Base-by-base conservation (phyloP, 1,284 basidiomycete genomes). In the Leccinum angustisporum region DNA sequence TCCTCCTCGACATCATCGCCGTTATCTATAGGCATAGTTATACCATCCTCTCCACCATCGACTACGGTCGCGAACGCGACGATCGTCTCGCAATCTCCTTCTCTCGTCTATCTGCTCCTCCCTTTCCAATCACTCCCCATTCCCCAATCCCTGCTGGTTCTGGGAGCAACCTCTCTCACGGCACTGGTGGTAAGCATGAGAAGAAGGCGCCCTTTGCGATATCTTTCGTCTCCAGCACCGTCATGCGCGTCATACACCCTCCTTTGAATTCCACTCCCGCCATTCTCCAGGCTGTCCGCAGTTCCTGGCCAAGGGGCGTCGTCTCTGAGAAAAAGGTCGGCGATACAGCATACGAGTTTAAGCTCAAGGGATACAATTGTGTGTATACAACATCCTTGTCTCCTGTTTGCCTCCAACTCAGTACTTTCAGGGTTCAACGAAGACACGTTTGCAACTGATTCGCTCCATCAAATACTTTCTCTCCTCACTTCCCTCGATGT, bases 291-390 rank as follows among this genome's bases (percentile, higher is more conserved):
- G 86, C 88, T n/a, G 88, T 91, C 14, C 82, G 90, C 62, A 81
- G 80, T 10, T 83, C 90, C 18, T 92, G 90, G 90, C 90, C 90
- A 18, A 81, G 88, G 66, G 90, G 90, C 21, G 87, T 91, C 13
- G 82, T 87, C 8, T 84, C 84, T 1, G 90, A 92, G 74, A 90
- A 87, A 79, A 91, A 88, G 70, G 79, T 90, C 1, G 86, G 83
- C 10, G 85, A 88, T 36, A 82, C 83, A 58, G 83, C 84, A 16
- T 92, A 83, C 69, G 90, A 92, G 72, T 92, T 92, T 76, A 91
- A 88, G 70, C 78, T 92, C 59, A 90, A 89, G 67, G 90, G 90
- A 16, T 92, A 91, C 72, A 86, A 82, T 78, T 90, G 90, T 91
- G 70, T 61, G 85, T 78, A 56, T 53, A 59, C 51, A 57, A 53